Conservation (phyloP, 2,329 filamentous ascomycete genomes). For the Lachnellula arida region DNA sequence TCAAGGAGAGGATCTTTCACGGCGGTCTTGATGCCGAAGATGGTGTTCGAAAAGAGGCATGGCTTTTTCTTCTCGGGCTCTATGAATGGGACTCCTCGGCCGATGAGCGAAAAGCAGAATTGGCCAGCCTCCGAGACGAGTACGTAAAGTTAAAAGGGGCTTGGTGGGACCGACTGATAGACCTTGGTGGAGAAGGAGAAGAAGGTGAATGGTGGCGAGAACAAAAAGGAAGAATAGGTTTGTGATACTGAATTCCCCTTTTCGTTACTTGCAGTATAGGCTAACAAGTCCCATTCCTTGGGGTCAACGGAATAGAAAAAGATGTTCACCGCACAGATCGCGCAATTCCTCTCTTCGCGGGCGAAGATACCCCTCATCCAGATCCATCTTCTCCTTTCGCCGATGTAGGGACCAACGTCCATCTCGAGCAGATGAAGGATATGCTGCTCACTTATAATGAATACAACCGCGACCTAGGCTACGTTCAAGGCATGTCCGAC, state of each 20-base stretch:
- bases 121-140: constrained; percentile 83
- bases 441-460: constrained; percentile 99
- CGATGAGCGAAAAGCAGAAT: constrained; percentile 76
- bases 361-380: constrained; percentile 93
- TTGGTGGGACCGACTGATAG: constrained; percentile 94
- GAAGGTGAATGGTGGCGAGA: constrained; percentile 96
- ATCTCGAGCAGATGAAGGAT: constrained; percentile 98
- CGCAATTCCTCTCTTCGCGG: constrained; percentile 88
- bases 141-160: constrained; percentile 90
- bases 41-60: constrained; percentile 91
- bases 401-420: constrained; percentile 88
- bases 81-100: constrained; percentile 88
- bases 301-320: constrained; percentile 67
- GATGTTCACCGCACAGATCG: constrained; percentile 97
- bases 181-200: constrained; percentile 73
- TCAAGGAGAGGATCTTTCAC: constrained; percentile 96
- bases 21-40: constrained; percentile 86
- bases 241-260: constrained; percentile 33
- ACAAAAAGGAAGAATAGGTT: constrained; percentile 89
- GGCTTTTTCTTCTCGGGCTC: constrained; percentile 88
- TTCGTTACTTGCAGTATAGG: constrained; percentile 11
- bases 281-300: constrained; percentile 46
- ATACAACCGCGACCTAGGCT: constrained; percentile 91
- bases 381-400: constrained; percentile 95
- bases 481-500: constrained; percentile 98